These are phyloP conservation scores for Acacia melanoxylon DNA, from an alignment of 306 rosid species.

Conservation along the genomic window DNA sequence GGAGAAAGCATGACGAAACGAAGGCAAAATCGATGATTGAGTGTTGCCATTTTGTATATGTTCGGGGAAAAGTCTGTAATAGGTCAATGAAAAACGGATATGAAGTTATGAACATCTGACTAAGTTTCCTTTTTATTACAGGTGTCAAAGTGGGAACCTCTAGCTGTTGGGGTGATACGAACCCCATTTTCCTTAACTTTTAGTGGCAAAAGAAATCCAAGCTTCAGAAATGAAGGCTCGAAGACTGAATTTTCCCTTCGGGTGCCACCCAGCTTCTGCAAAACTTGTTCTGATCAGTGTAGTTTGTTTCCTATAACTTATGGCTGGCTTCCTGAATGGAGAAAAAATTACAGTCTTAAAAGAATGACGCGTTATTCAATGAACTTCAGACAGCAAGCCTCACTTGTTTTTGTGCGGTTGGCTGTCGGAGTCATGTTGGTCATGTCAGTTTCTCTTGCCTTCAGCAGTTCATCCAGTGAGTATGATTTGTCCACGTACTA, in stretches of 20 bases:
- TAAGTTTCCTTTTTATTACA: slow-evolving; percentile 23
- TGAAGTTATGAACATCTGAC: neutral
- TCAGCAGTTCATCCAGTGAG: slow-evolving; percentile 67
- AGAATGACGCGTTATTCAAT: slow-evolving; percentile 40
- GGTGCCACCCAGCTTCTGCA: slow-evolving; percentile 30
- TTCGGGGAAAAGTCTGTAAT: neutral
- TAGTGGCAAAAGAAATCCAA: slow-evolving; percentile 17
- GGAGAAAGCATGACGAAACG: neutral
- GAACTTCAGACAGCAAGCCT: slow-evolving; percentile 41
- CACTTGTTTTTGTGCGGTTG: slow-evolving; percentile 47
- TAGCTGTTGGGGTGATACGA: slow-evolving; percentile 31
- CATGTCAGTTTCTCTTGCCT: slow-evolving; percentile 66
- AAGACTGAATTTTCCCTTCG: slow-evolving; percentile 40
- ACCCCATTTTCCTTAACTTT: slow-evolving; percentile 19
- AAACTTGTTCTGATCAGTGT: slow-evolving; percentile 26
- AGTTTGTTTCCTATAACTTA: slow-evolving; percentile 43
- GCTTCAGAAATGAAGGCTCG: slow-evolving; percentile 18
- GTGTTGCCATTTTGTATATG: slow-evolving; percentile 5
- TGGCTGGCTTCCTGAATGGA: slow-evolving; percentile 34
- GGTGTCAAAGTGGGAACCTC: slow-evolving; percentile 46
- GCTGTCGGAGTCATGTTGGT: slow-evolving; percentile 70
- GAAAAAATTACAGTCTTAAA: slow-evolving; percentile 35
- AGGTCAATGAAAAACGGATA: neutral
- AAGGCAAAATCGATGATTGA: neutral
- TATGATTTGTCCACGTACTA: neutral